These are phyloP conservation scores for Eimeria mitis DNA, from an alignment of 169 alveolate genomes.

Conservation along the genomic window DNA sequence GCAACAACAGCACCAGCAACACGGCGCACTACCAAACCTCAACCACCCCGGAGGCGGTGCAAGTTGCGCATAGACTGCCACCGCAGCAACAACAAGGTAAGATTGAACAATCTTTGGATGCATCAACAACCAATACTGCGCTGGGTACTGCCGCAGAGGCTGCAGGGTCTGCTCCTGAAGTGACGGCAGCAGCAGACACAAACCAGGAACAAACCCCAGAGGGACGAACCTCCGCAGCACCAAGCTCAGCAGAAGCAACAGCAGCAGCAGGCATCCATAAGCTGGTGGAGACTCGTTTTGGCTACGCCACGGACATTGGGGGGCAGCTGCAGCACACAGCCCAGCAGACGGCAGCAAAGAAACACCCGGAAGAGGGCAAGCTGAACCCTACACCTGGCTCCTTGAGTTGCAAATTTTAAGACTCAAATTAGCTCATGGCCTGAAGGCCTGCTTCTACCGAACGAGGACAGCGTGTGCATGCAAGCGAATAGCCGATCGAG, in stretches of 20 bases:
- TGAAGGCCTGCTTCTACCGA: not conserved
- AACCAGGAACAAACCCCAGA: not conserved
- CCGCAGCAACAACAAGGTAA: conserved; percentile 24
- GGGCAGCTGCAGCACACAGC: conserved; percentile 52
- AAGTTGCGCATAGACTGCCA: conserved; percentile 24
- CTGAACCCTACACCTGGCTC: not conserved
- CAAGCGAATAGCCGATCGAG: not conserved
- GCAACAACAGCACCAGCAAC: conserved; percentile 3
- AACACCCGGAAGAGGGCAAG: conserved; percentile 64
- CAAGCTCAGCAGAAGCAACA: not conserved
- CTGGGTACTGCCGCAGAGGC: not conserved
- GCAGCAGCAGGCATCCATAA: conserved; percentile 2
- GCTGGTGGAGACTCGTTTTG: conserved; percentile 2
- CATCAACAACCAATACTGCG: not conserved
- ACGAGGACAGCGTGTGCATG: not conserved
- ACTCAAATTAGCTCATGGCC: not conserved
- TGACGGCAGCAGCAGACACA: conserved; percentile 11
- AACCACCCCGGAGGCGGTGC: conserved; percentile 59
- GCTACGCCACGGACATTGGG: conserved; percentile 41
- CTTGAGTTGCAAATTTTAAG: not conserved
- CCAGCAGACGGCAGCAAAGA: conserved; percentile 52
- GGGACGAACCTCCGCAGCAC: not conserved
- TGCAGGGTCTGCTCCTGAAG: not conserved
- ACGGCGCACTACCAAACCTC: conserved; percentile 52
- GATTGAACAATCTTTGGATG: not conserved